phyloP scores from a whole-genome alignment of 2,329 filamentous ascomycete genomes.

The Aspergillus nomiae region DNA sequence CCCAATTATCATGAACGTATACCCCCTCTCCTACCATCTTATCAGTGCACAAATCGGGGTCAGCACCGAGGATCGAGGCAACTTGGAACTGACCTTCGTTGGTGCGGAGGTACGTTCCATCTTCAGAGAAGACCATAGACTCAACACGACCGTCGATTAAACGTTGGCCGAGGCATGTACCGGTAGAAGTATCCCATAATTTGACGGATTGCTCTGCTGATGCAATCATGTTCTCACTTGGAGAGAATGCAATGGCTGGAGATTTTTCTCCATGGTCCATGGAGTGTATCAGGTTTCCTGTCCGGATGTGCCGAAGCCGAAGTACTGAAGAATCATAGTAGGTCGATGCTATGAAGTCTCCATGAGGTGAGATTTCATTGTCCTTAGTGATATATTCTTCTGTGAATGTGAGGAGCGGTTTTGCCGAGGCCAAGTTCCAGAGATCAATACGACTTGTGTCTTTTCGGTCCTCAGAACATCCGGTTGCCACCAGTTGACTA shows the following conservation, averaged over 20 bases:
- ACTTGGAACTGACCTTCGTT: background rate
- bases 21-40: background rate
- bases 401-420: background rate
- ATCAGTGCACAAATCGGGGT: background rate
- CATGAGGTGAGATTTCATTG: rapidly evolving
- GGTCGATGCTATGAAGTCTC: background rate
- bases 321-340: background rate
- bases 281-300: background rate
- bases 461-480: background rate
- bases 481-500: background rate
- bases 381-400: background rate
- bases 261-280: background rate
- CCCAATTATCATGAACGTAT: background rate
- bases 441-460: background rate
- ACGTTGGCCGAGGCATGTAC: background rate
- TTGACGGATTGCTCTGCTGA: background rate
- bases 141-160: background rate
- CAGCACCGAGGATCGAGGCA: background rate
- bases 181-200: background rate
- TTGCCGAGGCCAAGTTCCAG: rapidly evolving
- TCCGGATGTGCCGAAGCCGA: background rate
- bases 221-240: background rate
- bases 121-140: background rate
- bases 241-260: background rate
- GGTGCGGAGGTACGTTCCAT: background rate